These are phyloP conservation scores for Yamadazyma scolyti DNA, from an alignment of 805 yeast genomes.

Conservation along the genomic window DNA sequence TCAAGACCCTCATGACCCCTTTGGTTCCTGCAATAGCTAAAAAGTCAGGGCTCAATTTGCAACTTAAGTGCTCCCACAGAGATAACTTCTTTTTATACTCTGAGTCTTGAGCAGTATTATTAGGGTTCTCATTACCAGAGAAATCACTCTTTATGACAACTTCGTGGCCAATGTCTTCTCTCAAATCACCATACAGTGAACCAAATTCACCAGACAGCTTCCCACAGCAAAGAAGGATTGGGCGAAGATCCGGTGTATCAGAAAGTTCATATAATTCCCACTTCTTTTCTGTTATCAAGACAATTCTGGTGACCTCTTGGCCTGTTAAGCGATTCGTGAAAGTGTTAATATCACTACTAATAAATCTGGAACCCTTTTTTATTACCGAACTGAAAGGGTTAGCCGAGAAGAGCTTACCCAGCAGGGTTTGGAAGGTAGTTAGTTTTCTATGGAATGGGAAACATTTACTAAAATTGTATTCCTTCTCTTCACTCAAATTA, in stretches of 20 bases:
- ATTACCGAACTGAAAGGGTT: constrained; percentile 16
- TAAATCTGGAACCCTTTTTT: constrained; percentile 24
- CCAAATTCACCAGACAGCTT: constrained; percentile 69
- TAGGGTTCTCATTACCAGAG: constrained; percentile 8
- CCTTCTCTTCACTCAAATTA: constrained; percentile 42
- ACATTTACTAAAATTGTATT: constrained; percentile 67
- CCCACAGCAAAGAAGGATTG: constrained; percentile 64
- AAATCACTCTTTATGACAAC: constrained; percentile 29
- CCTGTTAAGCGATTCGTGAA: constrained; percentile 32
- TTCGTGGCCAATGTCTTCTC: constrained; percentile 17
- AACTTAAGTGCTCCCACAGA: constrained; percentile 59
- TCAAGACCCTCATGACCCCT: constrained; percentile 67
- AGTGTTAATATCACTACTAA: constrained; percentile 28
- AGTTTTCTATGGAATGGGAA: constrained; percentile 76
- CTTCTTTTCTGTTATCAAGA: constrained; percentile 58
- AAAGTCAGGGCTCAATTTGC: constrained; percentile 55
- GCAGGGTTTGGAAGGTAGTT: constrained; percentile 53
- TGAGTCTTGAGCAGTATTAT: constrained; percentile 13
- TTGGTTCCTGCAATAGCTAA: constrained; percentile 69
- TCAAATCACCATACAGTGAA: constrained; percentile 36
- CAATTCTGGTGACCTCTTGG: constrained; percentile 62
- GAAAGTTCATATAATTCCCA: constrained; percentile 69
- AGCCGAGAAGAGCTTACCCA: constrained; percentile 31
- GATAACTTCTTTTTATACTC: constrained; percentile 32
- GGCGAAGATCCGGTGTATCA: constrained; percentile 28